Conservation (phyloP, 2,329 filamentous ascomycete species). For the Ilyonectria robusta region DNA sequence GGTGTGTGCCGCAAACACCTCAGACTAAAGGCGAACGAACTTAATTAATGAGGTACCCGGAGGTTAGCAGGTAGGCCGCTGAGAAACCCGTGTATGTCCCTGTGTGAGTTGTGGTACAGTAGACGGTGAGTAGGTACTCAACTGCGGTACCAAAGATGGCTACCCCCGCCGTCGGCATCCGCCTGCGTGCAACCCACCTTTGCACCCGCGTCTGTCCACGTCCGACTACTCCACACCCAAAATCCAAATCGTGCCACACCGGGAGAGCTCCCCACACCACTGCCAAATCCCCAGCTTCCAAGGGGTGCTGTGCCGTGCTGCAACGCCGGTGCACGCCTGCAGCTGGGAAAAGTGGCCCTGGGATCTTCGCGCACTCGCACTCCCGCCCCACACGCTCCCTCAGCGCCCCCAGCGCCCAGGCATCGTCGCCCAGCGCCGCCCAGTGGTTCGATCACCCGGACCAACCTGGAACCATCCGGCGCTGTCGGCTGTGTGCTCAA, state of each 20-base stretch:
- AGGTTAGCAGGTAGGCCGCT: not conserved
- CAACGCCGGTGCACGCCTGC: not conserved
- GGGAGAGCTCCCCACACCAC: conserved; percentile 4
- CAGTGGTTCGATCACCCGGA: conserved; percentile 35
- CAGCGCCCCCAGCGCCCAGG: conserved; percentile 9
- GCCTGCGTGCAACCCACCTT: not conserved
- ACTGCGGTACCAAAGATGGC: conserved; percentile 5
- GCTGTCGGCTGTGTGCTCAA: conserved; percentile 23
- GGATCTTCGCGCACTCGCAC: conserved; percentile 19
- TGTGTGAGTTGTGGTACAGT: not conserved
- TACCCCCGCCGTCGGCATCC: conserved; percentile 7
- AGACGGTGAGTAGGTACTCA: too few relatives aligned
- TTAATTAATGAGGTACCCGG: too few relatives aligned
- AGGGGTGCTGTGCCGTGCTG: not conserved
- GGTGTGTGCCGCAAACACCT: too few relatives aligned
- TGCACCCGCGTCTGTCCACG: not conserved
- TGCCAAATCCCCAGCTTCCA: conserved; percentile 4
- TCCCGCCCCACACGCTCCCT: conserved; percentile 17
- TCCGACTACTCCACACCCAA: conserved; percentile 1
- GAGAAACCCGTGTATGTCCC: not conserved
- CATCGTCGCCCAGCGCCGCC: conserved; percentile 24
- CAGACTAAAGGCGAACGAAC: too few relatives aligned
- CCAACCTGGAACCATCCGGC: conserved; percentile 12
- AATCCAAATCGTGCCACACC: conserved; percentile 19
- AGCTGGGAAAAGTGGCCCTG: not conserved